Base-by-base conservation (phyloP, 768 basidiomycete genomes). In the Clitopilus hobsonii region DNA sequence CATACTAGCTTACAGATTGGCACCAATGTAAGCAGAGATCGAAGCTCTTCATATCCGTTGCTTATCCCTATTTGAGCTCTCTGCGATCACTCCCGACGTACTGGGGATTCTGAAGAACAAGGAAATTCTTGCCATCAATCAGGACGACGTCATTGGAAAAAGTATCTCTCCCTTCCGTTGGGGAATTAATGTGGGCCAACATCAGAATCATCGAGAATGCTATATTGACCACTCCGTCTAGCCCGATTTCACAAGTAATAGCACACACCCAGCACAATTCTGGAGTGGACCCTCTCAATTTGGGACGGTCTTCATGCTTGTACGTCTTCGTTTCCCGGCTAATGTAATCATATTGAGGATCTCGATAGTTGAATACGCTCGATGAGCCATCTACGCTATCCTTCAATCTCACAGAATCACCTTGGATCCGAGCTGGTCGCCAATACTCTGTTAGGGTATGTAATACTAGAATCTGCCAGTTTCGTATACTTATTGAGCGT, bases 41-140 rank as follows among this genome's bases (percentile, higher is more conserved):
- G 3, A 11, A 14, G 13, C 10, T 16, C n/a, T 10, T 16, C 13
- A 49, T 24, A 22, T 49, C 18, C 16, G 27, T 49, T 27, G 5
- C 48, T 24, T 6, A 22, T 49, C 1, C 8, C 5, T 49, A 4
- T 49, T 36, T 36, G 13, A 86, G 85, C 64, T 87, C 27, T 72
- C 80, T 23, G 65, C 66, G 6, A 74, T 79, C 29, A 78, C 77
- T n/a, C 58, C 75, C 24, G 72, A 81, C 54, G 76, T 76, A 16
- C 67, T 87, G 5, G 70, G 71, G 6, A 83, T 88, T 57, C 70
- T 87, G 30, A 83, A 70, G 57, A 88, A 87, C 65, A 71, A 62
- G 29, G 86, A 88, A 62, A 80, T 88, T 28, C 69, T 88, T 10
- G 85, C 82, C 6, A 85, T 87, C 57, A 84, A 85, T 65, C 86